phyloP scores from a whole-genome alignment of 495 filamentous ascomycete species.

The Talaromyces wortmannii region DNA sequence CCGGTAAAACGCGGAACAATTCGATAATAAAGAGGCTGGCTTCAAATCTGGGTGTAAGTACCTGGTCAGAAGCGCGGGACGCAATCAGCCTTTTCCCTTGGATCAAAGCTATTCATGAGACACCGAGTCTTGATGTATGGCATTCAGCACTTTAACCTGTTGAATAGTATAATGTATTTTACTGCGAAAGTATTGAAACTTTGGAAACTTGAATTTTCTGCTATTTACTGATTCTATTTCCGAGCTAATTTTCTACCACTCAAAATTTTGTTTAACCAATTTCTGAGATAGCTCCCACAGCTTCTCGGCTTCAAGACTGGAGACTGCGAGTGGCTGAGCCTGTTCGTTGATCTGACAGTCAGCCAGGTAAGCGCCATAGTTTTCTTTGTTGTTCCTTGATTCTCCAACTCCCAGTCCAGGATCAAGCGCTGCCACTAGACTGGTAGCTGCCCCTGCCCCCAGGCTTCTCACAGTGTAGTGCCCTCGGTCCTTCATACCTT shows the following conservation, averaged over 20 bases:
- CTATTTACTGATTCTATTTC: too few species aligned
- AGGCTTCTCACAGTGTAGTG: slow-evolving; percentile 13
- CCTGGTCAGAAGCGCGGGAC: slow-evolving; percentile 7
- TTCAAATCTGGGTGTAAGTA: slow-evolving; percentile 4
- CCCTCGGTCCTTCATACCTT: slow-evolving; percentile 8
- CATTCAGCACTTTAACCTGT: slow-evolving; percentile 1
- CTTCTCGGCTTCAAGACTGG: slow-evolving; percentile 33
- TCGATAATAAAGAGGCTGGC: slow-evolving; percentile 5
- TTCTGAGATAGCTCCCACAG: slow-evolving; percentile 43
- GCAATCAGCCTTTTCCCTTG: slow-evolving; percentile 12
- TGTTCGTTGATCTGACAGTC: slow-evolving; percentile 32
- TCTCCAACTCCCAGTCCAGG: slow-evolving; percentile 23
- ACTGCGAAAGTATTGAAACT: too few species aligned
- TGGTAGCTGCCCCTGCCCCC: slow-evolving; percentile 33
- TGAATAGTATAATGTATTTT: too few species aligned
- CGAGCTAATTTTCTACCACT: slow-evolving; percentile 9
- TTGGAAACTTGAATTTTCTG: too few species aligned
- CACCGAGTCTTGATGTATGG: slow-evolving; percentile 9
- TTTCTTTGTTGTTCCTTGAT: slow-evolving; percentile 18
- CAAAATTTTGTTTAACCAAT: slow-evolving; percentile 40
- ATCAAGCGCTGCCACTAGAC: slow-evolving; percentile 36
- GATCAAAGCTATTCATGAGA: slow-evolving; percentile 15
- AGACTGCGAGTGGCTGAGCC: slow-evolving; percentile 13
- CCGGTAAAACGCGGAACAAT: slow-evolving; percentile 2
- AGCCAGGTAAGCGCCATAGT: slow-evolving; percentile 30